Evolutionary conservation across 2,329 filamentous ascomycete species (phyloP), one percentile per base, ranked within the genome.

Genomic region (Sporothrix mexicana): DNA sequence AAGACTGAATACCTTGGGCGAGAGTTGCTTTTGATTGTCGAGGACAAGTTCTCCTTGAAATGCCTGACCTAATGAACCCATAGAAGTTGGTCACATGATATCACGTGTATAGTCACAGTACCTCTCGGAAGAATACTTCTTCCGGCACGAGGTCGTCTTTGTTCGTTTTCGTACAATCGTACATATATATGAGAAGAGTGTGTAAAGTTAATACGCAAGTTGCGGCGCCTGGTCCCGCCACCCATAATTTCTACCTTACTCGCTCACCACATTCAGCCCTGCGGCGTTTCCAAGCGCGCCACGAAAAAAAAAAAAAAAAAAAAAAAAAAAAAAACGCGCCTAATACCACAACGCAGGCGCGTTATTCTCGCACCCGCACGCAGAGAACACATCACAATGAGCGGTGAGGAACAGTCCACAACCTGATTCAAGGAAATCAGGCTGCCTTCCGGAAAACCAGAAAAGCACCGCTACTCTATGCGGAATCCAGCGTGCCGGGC

Each of bases 101-200:
- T 61, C 57, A 61, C 57, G 57, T 61, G 36, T 61, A 30, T 61
- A 61, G 57, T 61, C 57, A 61, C 57, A 13, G 30, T 36, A 61
- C 36, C 25, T 61, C 57, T 25, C 23, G 23, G 23, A 59, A 59
- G 53, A 59, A 36, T 61, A 15, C 23, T 61, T 61, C 57, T 61
- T 61, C 57, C 57, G 57, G 57, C 57, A 61, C 57, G 25, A 36
- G 57, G 57, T 59, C 20, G 13, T 59, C n/a, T 23, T 25, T 59
- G 53, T 13, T 20, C 23, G 53, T 59, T 53, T 53, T 53, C 43
- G 43, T 45, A n/a, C n/a, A n/a, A n/a, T n/a, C n/a, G n/a, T n/a
- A n/a, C n/a, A 45, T 45, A 45, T 45, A 45, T 6, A 6, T 45
- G 12, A 12, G 12, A 6, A 45, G 43, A 45, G 43, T 45, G 43